Conservation (phyloP, 2,329 filamentous ascomycete genomes). For the Penicillium psychrosexuale region DNA sequence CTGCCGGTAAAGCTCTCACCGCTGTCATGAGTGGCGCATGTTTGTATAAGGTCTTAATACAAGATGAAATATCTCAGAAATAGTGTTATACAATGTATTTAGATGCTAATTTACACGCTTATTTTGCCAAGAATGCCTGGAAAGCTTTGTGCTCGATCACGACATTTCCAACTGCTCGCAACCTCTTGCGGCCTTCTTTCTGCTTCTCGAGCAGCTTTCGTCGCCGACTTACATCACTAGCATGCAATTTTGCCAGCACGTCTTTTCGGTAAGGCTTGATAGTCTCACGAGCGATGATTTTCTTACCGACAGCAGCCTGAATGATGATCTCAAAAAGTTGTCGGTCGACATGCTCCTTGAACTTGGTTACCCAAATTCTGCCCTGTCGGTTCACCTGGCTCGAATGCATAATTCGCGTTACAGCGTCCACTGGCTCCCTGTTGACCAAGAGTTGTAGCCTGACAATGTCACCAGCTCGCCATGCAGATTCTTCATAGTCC, state of each 20-base stretch:
- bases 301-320: conserved; percentile 78
- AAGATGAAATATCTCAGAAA: neutral
- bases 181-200: conserved; percentile 87
- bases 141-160: conserved; percentile 96
- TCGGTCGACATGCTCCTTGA: conserved; percentile 92
- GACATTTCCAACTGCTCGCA: conserved; percentile 76
- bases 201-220: conserved; percentile 92
- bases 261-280: conserved; percentile 97
- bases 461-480: conserved; percentile 72
- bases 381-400: conserved; percentile 80
- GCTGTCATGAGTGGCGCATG: neutral
- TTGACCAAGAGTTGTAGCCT: conserved; percentile 95
- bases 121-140: conserved; percentile 88
- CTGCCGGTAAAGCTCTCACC: conserved; percentile 22
- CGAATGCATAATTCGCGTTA: conserved; percentile 81
- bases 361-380: conserved; percentile 85
- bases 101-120: conserved; percentile 18
- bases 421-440: conserved; percentile 87
- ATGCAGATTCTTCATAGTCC: conserved; percentile 95
- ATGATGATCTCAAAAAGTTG: conserved; percentile 98
- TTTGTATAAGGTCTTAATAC: neutral
- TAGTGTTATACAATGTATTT: conserved; percentile 6
- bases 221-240: conserved; percentile 76
- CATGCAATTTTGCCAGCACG: conserved; percentile 87
- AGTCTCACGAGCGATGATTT: conserved; percentile 85